Base-by-base conservation (phyloP, 2,329 filamentous ascomycete species). In the Arthrobotrys sinensis region DNA sequence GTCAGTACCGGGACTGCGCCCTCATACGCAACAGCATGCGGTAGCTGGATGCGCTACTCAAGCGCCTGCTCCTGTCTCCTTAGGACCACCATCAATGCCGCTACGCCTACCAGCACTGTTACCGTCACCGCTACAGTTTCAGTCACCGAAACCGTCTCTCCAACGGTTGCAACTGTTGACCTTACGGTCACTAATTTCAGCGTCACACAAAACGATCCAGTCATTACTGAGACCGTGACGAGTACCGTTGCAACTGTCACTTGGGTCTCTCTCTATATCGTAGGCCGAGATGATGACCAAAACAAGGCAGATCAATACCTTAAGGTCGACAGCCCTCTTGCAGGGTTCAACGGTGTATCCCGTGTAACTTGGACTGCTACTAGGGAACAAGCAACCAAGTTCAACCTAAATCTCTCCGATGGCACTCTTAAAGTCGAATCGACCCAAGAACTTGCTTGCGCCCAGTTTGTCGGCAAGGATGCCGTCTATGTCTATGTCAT, bases 21-120 rank as follows among this genome's bases (percentile, higher is more conserved):
- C 14, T 1, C 8, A 24, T 60, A 60, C 28, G 34, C 16, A 4
- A 14, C 62, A 7, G 3, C 2, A 12, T 48, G 65, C 8, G 24
- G 14, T 10, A 7, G 10, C 16, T 50, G 43, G 43, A 6, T n/a
- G 10, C 12, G 24, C 1, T 70, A 50, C 32, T 60, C 53, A 2
- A 62, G 43, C 16, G 66, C 66, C 8, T 70, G 66, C 53, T 50
- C 24, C 48, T 70, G 66, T 21, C 40, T 70, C 53, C 19, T 32
- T 21, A 12, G 12, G 14, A 38, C 3, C 63, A 16, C 19, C 3
- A 2, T 55, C 7, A 24, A n/a, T n/a, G 19, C 40, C 7, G 28
- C 34, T 38, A 12, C n/a, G 10, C 11, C 55, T 28, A 62, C 36
- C 14, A 43, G 14, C 24, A 57, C 48, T 10, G 24, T 38, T 16